Conservation (phyloP, 208 protist genomes). For the Crithidia bombi region DNA sequence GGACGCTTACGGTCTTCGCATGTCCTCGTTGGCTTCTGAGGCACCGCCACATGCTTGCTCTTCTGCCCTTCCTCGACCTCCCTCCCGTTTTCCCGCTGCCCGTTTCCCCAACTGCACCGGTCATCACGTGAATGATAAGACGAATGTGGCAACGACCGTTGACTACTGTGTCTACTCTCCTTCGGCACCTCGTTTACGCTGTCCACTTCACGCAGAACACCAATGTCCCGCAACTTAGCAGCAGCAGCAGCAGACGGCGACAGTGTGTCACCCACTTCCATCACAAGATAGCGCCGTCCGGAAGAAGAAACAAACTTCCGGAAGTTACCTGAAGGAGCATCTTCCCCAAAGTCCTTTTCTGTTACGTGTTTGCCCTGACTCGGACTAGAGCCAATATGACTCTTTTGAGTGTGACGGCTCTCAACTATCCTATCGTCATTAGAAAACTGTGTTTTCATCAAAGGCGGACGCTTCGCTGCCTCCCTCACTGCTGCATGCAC, state of each 20-base stretch:
- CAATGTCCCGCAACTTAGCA: too few relatives aligned
- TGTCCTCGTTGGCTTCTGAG: constrained; percentile 5
- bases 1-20: not conserved
- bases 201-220: not conserved
- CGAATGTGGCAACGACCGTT: not conserved
- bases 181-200: not conserved
- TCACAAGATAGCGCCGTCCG: constrained; percentile 9
- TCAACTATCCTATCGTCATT: not conserved
- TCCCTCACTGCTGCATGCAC: constrained; percentile 8
- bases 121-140: not conserved
- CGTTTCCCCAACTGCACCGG: not conserved
- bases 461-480: not conserved
- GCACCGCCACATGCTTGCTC: not conserved
- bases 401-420: not conserved
- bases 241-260: not conserved
- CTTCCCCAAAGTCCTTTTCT: not conserved
- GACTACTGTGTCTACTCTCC: not conserved
- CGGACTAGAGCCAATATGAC: not conserved
- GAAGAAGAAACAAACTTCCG: constrained; percentile 4
- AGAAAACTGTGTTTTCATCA: not conserved
- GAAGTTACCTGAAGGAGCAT: not conserved
- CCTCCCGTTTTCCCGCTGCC: not conserved
- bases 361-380: not conserved
- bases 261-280: not conserved
- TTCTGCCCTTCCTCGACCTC: not conserved